A percentile compares a stretch with the other conserved stretches of the same genome.
phyloP scores from a whole-genome alignment of 2,329 filamentous ascomycete species.

The Sarocladium brachiariae region DNA sequence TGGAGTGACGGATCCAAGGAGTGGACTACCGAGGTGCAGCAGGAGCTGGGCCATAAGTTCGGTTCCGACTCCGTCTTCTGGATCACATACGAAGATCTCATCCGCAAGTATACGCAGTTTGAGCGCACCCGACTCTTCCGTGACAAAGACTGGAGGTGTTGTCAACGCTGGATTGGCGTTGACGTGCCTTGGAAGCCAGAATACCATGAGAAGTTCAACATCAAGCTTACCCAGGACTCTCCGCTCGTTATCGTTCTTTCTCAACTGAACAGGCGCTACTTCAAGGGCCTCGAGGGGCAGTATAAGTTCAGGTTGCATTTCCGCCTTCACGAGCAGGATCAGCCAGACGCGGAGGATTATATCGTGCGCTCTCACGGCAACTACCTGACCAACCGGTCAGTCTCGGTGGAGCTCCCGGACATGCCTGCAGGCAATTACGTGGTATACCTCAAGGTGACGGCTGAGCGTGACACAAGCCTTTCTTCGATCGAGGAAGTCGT shows the following conservation, averaged over 20 bases:
- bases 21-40: conserved; percentile 51
- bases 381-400: conserved; percentile 51
- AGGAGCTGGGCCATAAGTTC: conserved; percentile 52
- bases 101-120: conserved; percentile 55
- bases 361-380: conserved; percentile 53
- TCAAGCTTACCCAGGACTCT: conserved; percentile 48
- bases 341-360: conserved; percentile 48
- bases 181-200: conserved; percentile 56
- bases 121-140: conserved; percentile 57
- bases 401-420: conserved; percentile 49
- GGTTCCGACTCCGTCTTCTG: conserved; percentile 58
- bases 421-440: conserved; percentile 51
- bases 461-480: conserved; percentile 34
- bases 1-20: conserved; percentile 56
- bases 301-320: conserved; percentile 46
- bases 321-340: conserved; percentile 41
- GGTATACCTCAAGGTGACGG: conserved; percentile 49
- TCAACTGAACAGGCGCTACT: conserved; percentile 57
- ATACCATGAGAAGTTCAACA: conserved; percentile 55
- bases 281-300: conserved; percentile 53
- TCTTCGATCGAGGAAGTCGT: conserved; percentile 50
- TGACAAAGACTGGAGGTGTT: conserved; percentile 49
- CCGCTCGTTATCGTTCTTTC: conserved; percentile 54
- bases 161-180: conserved; percentile 54
- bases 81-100: conserved; percentile 56